Conservation (phyloP, 176 grass and related monocot species). For the Musa beccarii region DNA sequence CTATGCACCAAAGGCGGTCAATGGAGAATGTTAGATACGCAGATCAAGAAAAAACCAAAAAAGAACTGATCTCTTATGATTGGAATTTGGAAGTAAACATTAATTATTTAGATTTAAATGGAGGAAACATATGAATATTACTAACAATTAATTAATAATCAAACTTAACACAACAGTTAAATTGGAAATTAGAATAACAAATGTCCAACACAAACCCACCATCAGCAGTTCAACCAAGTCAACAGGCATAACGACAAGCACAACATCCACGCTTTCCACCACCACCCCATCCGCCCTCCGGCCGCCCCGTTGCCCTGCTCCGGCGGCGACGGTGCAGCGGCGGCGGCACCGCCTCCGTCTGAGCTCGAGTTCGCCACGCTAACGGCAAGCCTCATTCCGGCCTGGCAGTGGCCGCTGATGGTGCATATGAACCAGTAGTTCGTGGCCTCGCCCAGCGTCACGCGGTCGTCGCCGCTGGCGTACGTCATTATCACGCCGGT, state of each 20-base stretch:
- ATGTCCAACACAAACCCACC: no score
- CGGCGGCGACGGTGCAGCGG: neutral
- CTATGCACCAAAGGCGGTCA: no score
- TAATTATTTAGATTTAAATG: no score
- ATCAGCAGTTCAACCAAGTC: neutral
- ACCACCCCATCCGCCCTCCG: neutral
- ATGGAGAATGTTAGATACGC: no score
- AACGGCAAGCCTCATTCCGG: slow-evolving; percentile 37
- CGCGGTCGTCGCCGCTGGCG: slow-evolving; percentile 31
- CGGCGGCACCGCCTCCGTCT: neutral
- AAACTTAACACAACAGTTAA: no score
- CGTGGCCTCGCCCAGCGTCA: slow-evolving; percentile 24
- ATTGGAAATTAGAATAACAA: no score
- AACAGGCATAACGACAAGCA: neutral
- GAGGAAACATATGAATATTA: no score
- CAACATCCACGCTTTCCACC: neutral
- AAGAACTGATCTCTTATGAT: no score
- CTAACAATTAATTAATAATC: no score
- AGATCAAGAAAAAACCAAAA: no score
- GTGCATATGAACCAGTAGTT: slow-evolving; percentile 54
- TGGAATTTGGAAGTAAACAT: no score
- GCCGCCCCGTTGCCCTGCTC: neutral
- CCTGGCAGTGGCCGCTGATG: slow-evolving; percentile 29
- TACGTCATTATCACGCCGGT: slow-evolving; percentile 24
- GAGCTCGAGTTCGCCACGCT: slow-evolving; percentile 4